A percentile compares a stretch with the other conserved stretches of the same genome.
Conservation (phyloP, 75 land plant genomes). For the Cupressus sempervirens region DNA sequence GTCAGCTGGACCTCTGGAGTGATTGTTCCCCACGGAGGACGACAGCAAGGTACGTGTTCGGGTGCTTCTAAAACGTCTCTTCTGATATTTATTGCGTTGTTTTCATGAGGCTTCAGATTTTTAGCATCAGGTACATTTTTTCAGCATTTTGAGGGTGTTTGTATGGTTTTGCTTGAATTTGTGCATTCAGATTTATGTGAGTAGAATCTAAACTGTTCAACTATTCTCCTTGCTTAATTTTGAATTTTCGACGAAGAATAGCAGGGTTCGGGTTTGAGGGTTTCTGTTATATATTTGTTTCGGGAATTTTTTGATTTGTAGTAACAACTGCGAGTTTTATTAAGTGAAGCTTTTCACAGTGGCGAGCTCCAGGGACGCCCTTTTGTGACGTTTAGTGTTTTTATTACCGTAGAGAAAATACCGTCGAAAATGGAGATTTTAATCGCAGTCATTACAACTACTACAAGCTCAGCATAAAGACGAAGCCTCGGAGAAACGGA, state of each 20-base stretch:
- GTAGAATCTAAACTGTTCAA: neutral
- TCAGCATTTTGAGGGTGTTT: neutral
- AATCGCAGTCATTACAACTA: neutral
- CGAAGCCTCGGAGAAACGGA: neutral
- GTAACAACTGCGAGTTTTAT: neutral
- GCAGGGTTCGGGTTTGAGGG: conserved; percentile 2
- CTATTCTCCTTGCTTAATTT: neutral
- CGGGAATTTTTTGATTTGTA: neutral
- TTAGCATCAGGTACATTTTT: neutral
- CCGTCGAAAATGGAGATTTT: neutral
- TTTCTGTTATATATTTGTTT: neutral
- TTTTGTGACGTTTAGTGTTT: neutral
- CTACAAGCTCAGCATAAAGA: neutral
- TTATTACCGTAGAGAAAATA: neutral
- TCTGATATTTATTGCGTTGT: neutral
- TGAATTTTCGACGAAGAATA: neutral
- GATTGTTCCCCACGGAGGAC: neutral
- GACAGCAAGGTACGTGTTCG: neutral
- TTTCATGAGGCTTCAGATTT: neutral
- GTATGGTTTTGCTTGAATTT: no score
- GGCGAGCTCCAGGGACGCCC: neutral
- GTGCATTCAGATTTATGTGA: neutral
- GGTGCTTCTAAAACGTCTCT: neutral
- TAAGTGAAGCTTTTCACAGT: neutral
- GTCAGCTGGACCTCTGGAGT: neutral